These are phyloP conservation scores for Tolypocladium guangdongense DNA, from an alignment of 2,329 filamentous ascomycete genomes.

Conservation along the genomic window DNA sequence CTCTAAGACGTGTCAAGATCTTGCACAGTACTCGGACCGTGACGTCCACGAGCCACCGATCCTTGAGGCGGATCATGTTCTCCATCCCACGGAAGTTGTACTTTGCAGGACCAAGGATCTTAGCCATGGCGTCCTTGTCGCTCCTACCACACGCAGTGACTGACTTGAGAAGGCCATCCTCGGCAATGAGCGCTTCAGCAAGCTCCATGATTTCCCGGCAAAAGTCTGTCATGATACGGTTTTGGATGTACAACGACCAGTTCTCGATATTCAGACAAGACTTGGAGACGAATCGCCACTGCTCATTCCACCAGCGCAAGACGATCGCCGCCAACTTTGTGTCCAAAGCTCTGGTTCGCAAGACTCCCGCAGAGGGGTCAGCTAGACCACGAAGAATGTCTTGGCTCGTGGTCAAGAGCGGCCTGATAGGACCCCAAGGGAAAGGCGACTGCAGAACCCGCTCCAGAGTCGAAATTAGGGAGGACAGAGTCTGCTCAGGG, in stretches of 20 bases:
- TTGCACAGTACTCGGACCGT: conserved; percentile 77
- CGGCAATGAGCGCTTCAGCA: conserved; percentile 72
- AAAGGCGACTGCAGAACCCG: conserved; percentile 21
- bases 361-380: conserved; percentile 43
- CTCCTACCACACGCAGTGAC: conserved; percentile 32
- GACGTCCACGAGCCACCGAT: conserved; percentile 73
- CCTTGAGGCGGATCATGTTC: conserved; percentile 82
- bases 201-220: conserved; percentile 93
- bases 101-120: conserved; percentile 27
- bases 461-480: conserved; percentile 32
- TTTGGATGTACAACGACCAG: conserved; percentile 72
- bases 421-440: conserved; percentile 47
- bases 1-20: conserved; percentile 69
- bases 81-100: conserved; percentile 56
- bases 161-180: conserved; percentile 73
- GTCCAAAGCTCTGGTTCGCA: conserved; percentile 45
- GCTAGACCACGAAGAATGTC: conserved; percentile 47
- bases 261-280: conserved; percentile 74
- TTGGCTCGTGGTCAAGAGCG: conserved; percentile 44
- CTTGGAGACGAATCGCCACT: conserved; percentile 72
- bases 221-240: conserved; percentile 75
- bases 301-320: conserved; percentile 68
- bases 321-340: conserved; percentile 54
- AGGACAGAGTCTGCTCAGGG: conserved; percentile 28
- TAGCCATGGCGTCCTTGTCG: conserved; percentile 27